phyloP scores from a whole-genome alignment of 2,329 filamentous ascomycete genomes.

The Aspergillus phoenicis region DNA sequence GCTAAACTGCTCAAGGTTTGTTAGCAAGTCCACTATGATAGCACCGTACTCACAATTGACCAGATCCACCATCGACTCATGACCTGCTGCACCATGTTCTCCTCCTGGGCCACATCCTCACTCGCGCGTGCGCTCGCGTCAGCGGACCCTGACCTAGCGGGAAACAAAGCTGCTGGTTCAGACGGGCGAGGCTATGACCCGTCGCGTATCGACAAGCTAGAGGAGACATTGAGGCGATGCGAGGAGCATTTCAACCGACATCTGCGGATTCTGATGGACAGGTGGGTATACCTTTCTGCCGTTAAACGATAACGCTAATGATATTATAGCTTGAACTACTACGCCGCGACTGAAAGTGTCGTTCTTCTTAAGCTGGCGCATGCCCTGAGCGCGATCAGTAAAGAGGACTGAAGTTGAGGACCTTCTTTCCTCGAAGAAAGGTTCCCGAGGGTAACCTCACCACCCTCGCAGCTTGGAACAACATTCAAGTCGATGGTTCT shows the following conservation, averaged over 20 bases:
- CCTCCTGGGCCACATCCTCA: slow-evolving; percentile 77
- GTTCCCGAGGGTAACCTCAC: background rate
- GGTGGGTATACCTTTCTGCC: slow-evolving; percentile 40
- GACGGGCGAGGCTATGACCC: slow-evolving; percentile 57
- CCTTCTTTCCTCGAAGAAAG: background rate
- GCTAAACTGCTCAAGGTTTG: slow-evolving; percentile 85
- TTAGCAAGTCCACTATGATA: slow-evolving; percentile 10
- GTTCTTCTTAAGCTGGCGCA: slow-evolving; percentile 76
- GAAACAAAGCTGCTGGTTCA: slow-evolving; percentile 31
- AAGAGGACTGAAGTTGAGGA: slow-evolving; percentile 40
- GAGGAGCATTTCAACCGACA: slow-evolving; percentile 92
- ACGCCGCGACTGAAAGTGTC: slow-evolving; percentile 95
- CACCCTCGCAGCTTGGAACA: background rate
- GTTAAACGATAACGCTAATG: background rate
- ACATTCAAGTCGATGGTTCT: background rate
- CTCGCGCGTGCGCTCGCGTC: slow-evolving; percentile 82
- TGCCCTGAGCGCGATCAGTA: slow-evolving; percentile 45
- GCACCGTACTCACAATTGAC: background rate
- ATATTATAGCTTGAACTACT: slow-evolving; percentile 71
- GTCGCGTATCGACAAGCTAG: slow-evolving; percentile 70
- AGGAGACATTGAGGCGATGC: slow-evolving; percentile 86
- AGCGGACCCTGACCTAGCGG: slow-evolving; percentile 73
- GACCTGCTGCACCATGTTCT: slow-evolving; percentile 93
- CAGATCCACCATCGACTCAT: slow-evolving; percentile 97
- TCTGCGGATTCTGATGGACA: slow-evolving; percentile 89